Evolutionary conservation across 1,139 yeast species (phyloP), one percentile per base, ranked within the genome.

Genomic region (Protomyces inouyei): DNA sequence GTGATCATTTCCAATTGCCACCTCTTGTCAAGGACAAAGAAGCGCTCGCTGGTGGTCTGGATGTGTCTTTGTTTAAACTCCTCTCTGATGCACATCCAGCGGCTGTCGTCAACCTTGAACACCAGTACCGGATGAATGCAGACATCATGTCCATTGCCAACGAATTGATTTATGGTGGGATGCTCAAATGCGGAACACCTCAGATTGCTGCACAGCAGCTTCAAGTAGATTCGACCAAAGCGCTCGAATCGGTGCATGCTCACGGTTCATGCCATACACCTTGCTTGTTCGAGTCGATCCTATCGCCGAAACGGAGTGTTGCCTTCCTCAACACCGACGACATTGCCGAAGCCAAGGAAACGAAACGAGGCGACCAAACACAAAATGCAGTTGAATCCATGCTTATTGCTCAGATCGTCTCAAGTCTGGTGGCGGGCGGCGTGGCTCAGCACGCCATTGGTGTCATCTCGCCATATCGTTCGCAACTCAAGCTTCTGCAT

Each of bases 71-170:
- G 64, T 93, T 93, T 76, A 85, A 84, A 71, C 77, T 81, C 1
- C 78, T 93, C 60, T 85, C 92, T 68, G 90, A 87, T 25, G 76
- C 76, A 0, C 86, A 86, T 70, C 97, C 97, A 0, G 77, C 81
- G 25, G 81, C 89, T 57, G 86, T 91, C 12, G 85, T 83, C 5
- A 91, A 87, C 69, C 78, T 93, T 60, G 84, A 90, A 0, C 82
- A 84, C 68, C 99, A 93, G 73, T 93, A 95, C 73, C 79, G 99
- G 67, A 93, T 93, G 99, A 87, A 95, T 74, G 78, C 81, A 45
- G 98, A 92, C 67, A 87, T 93, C 55, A 90, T 92, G 95, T 76
- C 83, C 52, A 76, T 93, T 37, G 87, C 96, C 0, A 93, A 93
- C 73, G 82, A 81, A 35, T 80, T 95, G 69, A 84, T 93, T 6